These are phyloP conservation scores for Cladosporium oxysporum DNA, from an alignment of 2,329 filamentous ascomycete species.

Conservation along the genomic window DNA sequence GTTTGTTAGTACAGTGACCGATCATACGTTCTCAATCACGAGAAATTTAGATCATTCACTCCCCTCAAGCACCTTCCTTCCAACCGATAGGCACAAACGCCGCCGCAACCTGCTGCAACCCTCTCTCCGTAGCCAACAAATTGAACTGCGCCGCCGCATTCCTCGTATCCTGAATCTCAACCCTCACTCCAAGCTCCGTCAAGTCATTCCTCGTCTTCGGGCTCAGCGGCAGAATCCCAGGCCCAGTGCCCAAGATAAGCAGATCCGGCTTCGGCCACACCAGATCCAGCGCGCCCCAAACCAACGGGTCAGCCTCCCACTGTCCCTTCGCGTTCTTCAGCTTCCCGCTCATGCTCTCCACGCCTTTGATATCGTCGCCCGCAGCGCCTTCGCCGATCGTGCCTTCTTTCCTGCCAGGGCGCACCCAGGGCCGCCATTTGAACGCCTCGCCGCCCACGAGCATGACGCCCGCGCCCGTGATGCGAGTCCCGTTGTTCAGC, in stretches of 20 bases:
- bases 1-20: neutral
- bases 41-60: neutral
- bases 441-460: constrained; percentile 87
- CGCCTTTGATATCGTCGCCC: constrained; percentile 39
- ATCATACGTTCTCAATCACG: neutral
- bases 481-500: constrained; percentile 75
- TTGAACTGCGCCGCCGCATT: constrained; percentile 97
- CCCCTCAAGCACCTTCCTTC: constrained; percentile 55
- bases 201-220: constrained; percentile 72
- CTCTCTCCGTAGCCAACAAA: constrained; percentile 88
- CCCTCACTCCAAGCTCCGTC: constrained; percentile 74
- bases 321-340: constrained; percentile 77
- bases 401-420: constrained; percentile 40
- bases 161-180: constrained; percentile 88
- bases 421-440: constrained; percentile 77
- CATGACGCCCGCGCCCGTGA: constrained; percentile 70
- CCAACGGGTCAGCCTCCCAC: constrained; percentile 71
- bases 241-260: constrained; percentile 84
- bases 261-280: constrained; percentile 94
- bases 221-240: constrained; percentile 72
- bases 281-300: constrained; percentile 73
- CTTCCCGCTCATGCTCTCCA: constrained; percentile 39
- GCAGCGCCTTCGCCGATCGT: constrained; percentile 40
- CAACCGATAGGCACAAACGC: constrained; percentile 85
- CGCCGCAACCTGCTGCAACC: constrained; percentile 80